These are phyloP conservation scores for Kokia cookei DNA, from an alignment of 441 rosid species.

Conservation along the genomic window DNA sequence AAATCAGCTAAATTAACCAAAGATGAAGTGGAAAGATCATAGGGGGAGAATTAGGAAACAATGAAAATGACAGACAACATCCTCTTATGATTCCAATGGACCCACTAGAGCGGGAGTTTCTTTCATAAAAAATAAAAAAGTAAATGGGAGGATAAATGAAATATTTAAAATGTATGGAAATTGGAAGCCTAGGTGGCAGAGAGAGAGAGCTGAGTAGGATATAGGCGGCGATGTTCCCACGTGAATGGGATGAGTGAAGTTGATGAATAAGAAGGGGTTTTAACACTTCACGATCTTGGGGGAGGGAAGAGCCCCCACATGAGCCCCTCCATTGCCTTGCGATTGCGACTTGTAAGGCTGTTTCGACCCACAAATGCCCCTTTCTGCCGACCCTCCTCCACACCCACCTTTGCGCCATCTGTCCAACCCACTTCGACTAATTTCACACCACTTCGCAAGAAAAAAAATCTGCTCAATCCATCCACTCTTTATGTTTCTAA, in stretches of 20 bases:
- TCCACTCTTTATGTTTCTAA: background rate
- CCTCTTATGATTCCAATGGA: slow-evolving; percentile 21
- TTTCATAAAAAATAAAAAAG: background rate
- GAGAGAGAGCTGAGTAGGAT: slow-evolving; percentile 26
- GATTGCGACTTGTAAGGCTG: slow-evolving; percentile 30
- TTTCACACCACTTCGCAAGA: background rate
- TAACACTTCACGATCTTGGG: background rate
- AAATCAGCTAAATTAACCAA: background rate
- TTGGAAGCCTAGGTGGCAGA: slow-evolving; percentile 19
- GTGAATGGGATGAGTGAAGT: slow-evolving; percentile 32
- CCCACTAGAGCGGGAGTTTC: background rate
- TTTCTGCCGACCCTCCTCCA: slow-evolving; percentile 30
- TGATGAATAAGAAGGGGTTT: slow-evolving; percentile 1
- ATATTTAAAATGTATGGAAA: background rate
- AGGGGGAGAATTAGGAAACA: slow-evolving; percentile 37
- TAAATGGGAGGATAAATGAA: background rate
- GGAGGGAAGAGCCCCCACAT: background rate
- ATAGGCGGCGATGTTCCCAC: slow-evolving; percentile 18
- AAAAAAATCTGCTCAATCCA: background rate
- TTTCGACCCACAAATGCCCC: slow-evolving; percentile 34
- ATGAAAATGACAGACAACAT: slow-evolving; percentile 15
- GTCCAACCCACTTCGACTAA: slow-evolving; percentile 16
- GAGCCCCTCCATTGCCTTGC: slow-evolving; percentile 6
- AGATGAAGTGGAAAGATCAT: slow-evolving; percentile 3
- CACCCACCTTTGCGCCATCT: slow-evolving; percentile 6